Base-by-base conservation (phyloP, 164 flowering plant species). In the Tetrastigma voinierianum region DNA sequence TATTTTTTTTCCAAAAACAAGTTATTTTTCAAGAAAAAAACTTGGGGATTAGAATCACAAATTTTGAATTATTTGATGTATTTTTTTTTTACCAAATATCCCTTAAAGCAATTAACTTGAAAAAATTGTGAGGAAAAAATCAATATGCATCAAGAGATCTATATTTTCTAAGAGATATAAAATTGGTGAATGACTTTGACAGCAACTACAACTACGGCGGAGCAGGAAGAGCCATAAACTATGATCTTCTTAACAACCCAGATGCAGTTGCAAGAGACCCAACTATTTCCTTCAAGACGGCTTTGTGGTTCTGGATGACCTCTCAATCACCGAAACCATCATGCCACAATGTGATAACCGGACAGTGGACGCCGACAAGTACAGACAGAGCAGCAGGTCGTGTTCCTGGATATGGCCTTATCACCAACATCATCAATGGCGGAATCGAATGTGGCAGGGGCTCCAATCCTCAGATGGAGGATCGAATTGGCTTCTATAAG, bases 391-490 rank as follows among this genome's bases (percentile, higher is more conserved):
- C 66, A 4, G 83, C 82, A 0, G 77, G 77, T 8, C 63, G 78
- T 24, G 67, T 61, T 0, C 64, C 82, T 0, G 82, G 83, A 1
- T 82, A 69, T 25, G 83, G 82, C 4, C 75, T 70, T 19, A 57
- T 68, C 67, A 82, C 86, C 46, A 82, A 80, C 78, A 82, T 82
- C 46, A 82, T 82, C 65, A 82, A 77, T 16, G 85, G 85, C 12
- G 82, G 81, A 3, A 12, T 80, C 11, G 82, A 82, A 57, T 82
- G 86, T n/a, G 81, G 81, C 1, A 32, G 57, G 0, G 80, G 77
- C 1, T 1, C 17, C 5, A 19, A 66, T 21, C n/a, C 21, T 0
- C 19, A 16, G 46, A 76, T 71, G 13, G 65, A 53, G 16, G 59
- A 66, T 24, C 56, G 83, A 4, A 72, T 80, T 46, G 81, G 83